Evolutionary conservation across 2,329 filamentous ascomycete species (phyloP).

Genomic region (Cladosporium phlei): DNA sequence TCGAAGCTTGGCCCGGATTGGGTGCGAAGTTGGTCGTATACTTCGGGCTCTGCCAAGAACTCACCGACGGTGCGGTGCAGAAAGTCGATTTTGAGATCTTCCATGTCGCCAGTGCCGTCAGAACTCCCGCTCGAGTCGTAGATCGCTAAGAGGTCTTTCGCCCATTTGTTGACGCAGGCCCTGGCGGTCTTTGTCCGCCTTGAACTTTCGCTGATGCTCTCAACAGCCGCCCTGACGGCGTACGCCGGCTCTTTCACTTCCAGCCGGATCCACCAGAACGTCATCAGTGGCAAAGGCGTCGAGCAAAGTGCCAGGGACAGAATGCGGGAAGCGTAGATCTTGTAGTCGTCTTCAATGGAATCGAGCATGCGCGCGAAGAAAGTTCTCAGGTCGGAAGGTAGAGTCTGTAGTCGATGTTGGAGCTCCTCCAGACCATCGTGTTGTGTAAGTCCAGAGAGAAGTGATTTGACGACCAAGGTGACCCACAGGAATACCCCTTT

Average conservation of each 20-base stretch:
- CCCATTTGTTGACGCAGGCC: neutral
- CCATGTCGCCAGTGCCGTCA: neutral
- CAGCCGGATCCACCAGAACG: neutral
- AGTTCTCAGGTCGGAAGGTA: neutral
- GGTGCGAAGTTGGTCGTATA: neutral
- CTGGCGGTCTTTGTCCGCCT: neutral
- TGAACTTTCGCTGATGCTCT: neutral
- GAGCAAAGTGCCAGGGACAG: neutral
- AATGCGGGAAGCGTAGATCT: neutral
- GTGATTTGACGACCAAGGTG: slow-evolving; percentile 24
- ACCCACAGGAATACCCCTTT: slow-evolving; percentile 29
- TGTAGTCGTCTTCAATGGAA: neutral
- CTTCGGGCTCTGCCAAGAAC: neutral
- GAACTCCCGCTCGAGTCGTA: neutral
- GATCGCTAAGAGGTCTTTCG: neutral
- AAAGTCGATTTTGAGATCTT: neutral
- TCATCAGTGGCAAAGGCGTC: neutral
- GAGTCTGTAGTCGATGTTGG: neutral
- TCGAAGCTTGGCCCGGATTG: neutral
- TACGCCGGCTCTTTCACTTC: neutral
- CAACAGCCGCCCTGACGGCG: neutral
- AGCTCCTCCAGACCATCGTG: neutral
- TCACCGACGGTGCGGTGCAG: neutral
- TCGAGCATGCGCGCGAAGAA: neutral
- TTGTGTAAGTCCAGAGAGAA: slow-evolving; percentile 5